Percentiles rank a stretch among this genome's conserved stretches.
Evolutionary conservation across 768 basidiomycete species (phyloP).

Genomic region (Hirschioporus abietinus): DNA sequence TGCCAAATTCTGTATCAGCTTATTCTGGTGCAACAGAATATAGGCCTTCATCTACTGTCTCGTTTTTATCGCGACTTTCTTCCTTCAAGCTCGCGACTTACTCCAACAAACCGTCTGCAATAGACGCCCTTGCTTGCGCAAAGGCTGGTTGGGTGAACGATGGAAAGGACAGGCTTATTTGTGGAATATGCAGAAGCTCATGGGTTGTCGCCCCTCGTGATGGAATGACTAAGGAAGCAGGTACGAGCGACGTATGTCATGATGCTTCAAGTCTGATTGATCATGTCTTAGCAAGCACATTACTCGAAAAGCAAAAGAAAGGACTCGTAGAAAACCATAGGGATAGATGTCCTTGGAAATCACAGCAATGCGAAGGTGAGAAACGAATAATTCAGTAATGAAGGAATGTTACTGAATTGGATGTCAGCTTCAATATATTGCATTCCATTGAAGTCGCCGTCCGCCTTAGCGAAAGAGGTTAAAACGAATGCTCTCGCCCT

Average conservation of each 20-base stretch:
- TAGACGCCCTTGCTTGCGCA: conserved; percentile 76
- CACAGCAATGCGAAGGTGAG: conserved; percentile 74
- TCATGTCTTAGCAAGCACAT: conserved; percentile 45
- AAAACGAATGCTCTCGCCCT: conserved; percentile 49
- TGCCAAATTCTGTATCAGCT: conserved; percentile 23
- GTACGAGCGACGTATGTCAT: conserved; percentile 38
- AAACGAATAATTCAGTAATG: background rate
- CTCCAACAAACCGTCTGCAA: conserved; percentile 65
- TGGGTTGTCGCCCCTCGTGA: conserved; percentile 71
- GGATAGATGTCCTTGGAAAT: conserved; percentile 80
- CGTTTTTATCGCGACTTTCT: conserved; percentile 66
- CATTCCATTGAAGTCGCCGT: conserved; percentile 64
- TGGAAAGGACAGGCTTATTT: conserved; percentile 73
- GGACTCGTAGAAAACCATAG: conserved; percentile 71
- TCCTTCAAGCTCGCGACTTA: conserved; percentile 81
- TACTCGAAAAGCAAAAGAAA: conserved; percentile 68
- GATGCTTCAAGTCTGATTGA: conserved; percentile 15
- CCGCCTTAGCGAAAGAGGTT: conserved; percentile 55
- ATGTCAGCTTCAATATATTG: conserved; percentile 61
- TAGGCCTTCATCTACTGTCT: conserved; percentile 69
- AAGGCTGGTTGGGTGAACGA: conserved; percentile 84
- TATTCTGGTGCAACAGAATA: conserved; percentile 51
- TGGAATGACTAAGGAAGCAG: conserved; percentile 72
- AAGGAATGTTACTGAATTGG: conserved; percentile 4
- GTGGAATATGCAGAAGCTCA: conserved; percentile 62